phyloP scores from a whole-genome alignment of 179 eudicot species.

The Beta corolliflora region DNA sequence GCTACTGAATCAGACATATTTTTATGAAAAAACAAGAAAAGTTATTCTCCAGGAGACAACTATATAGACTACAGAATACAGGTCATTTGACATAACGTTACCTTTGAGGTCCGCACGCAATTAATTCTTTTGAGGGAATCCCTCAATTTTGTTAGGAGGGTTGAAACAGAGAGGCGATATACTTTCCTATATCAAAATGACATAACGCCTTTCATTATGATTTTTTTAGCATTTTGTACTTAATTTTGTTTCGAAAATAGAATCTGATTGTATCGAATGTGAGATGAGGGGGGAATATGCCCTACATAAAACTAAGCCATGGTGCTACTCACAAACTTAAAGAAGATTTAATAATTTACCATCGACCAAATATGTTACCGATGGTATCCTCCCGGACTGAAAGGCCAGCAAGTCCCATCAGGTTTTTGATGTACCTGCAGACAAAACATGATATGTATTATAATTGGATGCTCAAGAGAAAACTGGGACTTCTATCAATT shows the following conservation, averaged over 20 bases:
- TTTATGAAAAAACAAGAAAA: no score
- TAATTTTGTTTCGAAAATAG: no score
- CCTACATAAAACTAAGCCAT: background rate
- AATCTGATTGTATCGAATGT: no score
- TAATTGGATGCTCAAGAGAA: background rate
- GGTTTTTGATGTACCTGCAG: constrained; percentile 72
- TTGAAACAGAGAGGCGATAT: background rate
- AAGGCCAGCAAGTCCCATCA: constrained; percentile 90
- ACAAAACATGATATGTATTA: background rate
- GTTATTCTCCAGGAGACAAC: background rate
- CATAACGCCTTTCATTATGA: no score
- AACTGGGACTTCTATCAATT: background rate
- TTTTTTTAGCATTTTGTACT: no score
- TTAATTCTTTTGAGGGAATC: background rate
- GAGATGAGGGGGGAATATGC: no score
- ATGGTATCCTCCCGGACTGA: constrained; percentile 90
- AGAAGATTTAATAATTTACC: constrained; percentile 53
- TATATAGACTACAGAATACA: no score
- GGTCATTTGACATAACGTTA: background rate
- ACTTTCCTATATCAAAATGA: no score
- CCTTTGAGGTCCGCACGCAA: background rate
- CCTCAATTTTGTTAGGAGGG: background rate
- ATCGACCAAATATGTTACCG: constrained; percentile 94
- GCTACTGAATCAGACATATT: no score
- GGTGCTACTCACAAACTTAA: background rate